These are phyloP conservation scores for Gamarada debralockiae DNA, from an alignment of 495 filamentous ascomycete species.

Conservation along the genomic window DNA sequence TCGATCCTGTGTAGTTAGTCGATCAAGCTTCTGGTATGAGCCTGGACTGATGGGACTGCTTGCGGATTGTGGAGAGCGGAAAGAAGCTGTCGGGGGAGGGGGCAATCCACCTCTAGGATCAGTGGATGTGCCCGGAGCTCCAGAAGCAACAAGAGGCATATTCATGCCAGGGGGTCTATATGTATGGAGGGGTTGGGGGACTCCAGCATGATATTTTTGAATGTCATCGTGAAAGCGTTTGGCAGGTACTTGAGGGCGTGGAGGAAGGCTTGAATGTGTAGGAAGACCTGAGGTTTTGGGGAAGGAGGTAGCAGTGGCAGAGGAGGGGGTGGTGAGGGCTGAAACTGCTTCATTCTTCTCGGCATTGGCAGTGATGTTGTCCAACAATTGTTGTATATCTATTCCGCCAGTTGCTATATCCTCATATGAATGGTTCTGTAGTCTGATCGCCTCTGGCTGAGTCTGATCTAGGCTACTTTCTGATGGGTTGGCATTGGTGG, in stretches of 20 bases:
- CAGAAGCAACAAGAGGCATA: constrained; percentile 42
- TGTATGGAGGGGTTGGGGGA: constrained; percentile 36
- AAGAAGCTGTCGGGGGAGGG: constrained; percentile 55
- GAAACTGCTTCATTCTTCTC: constrained; percentile 28
- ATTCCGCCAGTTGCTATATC: constrained; percentile 36
- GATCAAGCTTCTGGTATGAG: constrained; percentile 18
- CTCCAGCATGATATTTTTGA: constrained; percentile 25
- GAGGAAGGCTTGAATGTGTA: constrained; percentile 34
- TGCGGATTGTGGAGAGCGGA: constrained; percentile 28
- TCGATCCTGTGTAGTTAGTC: constrained; percentile 16
- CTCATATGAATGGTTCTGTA: constrained; percentile 17
- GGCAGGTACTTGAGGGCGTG: constrained; percentile 26
- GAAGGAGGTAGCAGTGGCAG: constrained; percentile 33
- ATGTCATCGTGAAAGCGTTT: constrained; percentile 27
- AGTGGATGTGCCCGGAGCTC: constrained; percentile 49
- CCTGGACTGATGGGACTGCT: constrained; percentile 22
- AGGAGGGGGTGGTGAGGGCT: constrained; percentile 23
- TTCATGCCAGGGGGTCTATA: constrained; percentile 32
- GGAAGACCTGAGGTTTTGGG: constrained; percentile 33
- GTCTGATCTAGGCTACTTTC: constrained; percentile 19
- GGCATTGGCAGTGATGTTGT: constrained; percentile 45
- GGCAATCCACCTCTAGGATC: constrained; percentile 51
- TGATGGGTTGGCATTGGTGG: constrained; percentile 25
- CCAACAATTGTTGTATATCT: constrained; percentile 47
- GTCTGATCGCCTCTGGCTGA: constrained; percentile 7